phyloP scores from a whole-genome alignment of 352 stramenopile genomes.

The Globisporangium cederbergense region DNA sequence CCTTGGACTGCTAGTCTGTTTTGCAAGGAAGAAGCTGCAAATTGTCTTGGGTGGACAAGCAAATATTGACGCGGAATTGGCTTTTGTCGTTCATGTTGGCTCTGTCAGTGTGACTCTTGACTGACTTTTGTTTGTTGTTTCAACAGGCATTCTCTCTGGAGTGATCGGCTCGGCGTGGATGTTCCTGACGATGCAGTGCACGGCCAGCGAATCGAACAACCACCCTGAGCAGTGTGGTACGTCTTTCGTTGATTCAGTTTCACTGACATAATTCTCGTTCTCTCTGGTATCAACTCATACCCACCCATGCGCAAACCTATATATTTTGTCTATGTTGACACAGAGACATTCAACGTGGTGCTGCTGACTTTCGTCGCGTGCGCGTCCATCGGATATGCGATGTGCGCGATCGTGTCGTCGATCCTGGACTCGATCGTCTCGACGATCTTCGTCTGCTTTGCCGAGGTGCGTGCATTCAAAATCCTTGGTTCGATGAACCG shows the following conservation, averaged over 20 bases:
- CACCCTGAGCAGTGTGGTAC: slow-evolving; percentile 59
- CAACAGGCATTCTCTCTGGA: slow-evolving; percentile 61
- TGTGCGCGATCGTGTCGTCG: slow-evolving; percentile 82
- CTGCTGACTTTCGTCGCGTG: slow-evolving; percentile 74
- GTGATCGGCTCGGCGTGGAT: slow-evolving; percentile 71
- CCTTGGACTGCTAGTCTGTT: neutral
- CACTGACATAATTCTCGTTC: neutral
- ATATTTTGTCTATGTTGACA: neutral
- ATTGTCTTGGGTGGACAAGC: neutral
- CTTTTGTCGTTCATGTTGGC: neutral
- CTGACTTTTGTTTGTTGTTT: slow-evolving; percentile 5
- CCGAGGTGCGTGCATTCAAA: slow-evolving; percentile 47
- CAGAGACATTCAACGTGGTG: slow-evolving; percentile 85
- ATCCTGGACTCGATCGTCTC: slow-evolving; percentile 81
- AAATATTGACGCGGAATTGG: neutral
- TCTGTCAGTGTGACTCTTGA: neutral
- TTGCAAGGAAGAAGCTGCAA: neutral
- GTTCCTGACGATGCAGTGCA: slow-evolving; percentile 71
- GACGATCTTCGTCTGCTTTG: slow-evolving; percentile 88
- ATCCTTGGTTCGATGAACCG: neutral
- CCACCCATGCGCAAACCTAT: too few relatives aligned
- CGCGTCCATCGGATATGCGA: slow-evolving; percentile 73
- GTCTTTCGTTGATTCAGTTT: slow-evolving; percentile 15
- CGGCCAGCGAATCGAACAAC: slow-evolving; percentile 30
- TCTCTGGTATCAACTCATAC: too few relatives aligned